Conservation (phyloP, 1,284 basidiomycete genomes). For the Ceratobasidium sp. region DNA sequence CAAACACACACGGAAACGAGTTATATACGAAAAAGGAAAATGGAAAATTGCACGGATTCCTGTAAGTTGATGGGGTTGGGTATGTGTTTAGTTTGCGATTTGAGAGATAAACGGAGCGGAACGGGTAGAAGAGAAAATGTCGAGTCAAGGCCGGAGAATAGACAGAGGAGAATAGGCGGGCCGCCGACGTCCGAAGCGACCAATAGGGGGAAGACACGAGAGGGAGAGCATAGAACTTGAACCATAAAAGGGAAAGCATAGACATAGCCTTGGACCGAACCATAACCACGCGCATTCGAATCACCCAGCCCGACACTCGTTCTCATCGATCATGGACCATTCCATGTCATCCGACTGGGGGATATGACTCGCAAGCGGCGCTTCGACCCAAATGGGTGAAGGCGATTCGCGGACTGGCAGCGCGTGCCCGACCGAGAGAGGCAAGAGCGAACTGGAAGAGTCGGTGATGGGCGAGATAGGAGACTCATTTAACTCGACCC, state of each 20-base stretch:
- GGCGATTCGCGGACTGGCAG: not conserved
- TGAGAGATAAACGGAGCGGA: not conserved
- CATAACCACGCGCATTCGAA: not conserved
- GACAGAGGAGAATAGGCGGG: not conserved
- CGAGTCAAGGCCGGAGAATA: not conserved
- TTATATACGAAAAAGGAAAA: not conserved
- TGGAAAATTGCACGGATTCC: not conserved
- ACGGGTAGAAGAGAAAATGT: not conserved
- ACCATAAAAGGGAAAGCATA: slow-evolving; percentile 15
- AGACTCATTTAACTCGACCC: slow-evolving; percentile 25
- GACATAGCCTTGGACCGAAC: slow-evolving; percentile 11
- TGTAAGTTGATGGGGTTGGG: not conserved
- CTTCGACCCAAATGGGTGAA: slow-evolving; percentile 5
- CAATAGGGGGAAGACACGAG: not conserved
- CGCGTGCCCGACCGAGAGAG: no score
- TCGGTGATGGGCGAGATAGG: not conserved
- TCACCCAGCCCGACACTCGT: slow-evolving; percentile 1
- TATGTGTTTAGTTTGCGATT: not conserved
- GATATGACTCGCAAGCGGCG: not conserved
- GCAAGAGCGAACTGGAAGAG: no score
- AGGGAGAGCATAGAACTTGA: not conserved
- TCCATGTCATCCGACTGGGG: slow-evolving; percentile 15
- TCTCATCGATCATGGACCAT: slow-evolving; percentile 29
- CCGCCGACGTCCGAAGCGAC: not conserved
- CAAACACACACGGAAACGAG: no score